These are phyloP conservation scores for Dendryphion nanum DNA, from an alignment of 2,329 filamentous ascomycete genomes.

Conservation along the genomic window DNA sequence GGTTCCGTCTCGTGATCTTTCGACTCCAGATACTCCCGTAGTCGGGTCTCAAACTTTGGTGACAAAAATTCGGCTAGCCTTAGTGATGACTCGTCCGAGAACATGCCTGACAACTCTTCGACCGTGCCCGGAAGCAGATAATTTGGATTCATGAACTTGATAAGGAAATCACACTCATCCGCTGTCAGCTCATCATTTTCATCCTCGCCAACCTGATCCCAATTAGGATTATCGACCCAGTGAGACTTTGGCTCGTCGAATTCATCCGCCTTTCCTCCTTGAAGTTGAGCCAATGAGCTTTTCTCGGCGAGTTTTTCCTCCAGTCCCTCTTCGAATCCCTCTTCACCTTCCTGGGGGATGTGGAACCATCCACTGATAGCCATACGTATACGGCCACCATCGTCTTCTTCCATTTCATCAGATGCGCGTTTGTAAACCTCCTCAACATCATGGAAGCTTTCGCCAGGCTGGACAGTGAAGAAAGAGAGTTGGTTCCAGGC, in stretches of 20 bases:
- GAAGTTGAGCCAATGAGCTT: constrained; percentile 88
- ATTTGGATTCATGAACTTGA: constrained; percentile 84
- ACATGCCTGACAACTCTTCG: constrained; percentile 75
- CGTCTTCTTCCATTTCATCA: constrained; percentile 61
- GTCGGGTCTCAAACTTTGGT: constrained; percentile 69
- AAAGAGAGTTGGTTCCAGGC: constrained; percentile 98
- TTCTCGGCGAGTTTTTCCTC: constrained; percentile 86
- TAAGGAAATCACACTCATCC: constrained; percentile 80
- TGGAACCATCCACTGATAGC: constrained; percentile 99
- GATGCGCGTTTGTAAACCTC: constrained; percentile 77
- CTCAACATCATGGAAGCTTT: constrained; percentile 98
- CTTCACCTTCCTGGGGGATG: constrained; percentile 91
- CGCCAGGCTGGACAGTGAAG: constrained; percentile 96
- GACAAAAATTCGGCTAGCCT: constrained; percentile 77
- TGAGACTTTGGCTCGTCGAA: constrained; percentile 76
- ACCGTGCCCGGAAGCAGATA: constrained; percentile 92
- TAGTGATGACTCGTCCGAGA: constrained; percentile 80
- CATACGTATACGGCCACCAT: constrained; percentile 84
- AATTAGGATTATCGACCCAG: constrained; percentile 46
- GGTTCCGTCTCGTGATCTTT: constrained; percentile 45
- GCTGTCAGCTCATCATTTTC: constrained; percentile 65
- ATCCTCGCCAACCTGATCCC: constrained; percentile 39
- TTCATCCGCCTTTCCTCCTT: constrained; percentile 78
- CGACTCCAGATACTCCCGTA: constrained; percentile 71
- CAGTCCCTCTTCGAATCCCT: constrained; percentile 82